Percentiles rank a stretch among this genome's conserved stretches.
Conservation (phyloP, 1,284 basidiomycete species). For the Mycena sp. region DNA sequence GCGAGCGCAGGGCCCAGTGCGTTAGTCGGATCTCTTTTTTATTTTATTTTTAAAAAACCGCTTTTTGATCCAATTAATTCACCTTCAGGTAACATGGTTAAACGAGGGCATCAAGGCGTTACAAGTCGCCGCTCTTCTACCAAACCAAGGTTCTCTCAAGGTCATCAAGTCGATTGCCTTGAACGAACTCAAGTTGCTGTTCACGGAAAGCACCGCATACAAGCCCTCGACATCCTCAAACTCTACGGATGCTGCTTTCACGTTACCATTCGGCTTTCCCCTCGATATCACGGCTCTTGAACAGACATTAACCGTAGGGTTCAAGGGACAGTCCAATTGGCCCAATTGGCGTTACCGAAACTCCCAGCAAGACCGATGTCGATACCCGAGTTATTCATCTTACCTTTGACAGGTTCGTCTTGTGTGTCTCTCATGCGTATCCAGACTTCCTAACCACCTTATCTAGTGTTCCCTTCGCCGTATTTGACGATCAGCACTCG, state of each 20-base stretch:
- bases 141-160: constrained; percentile 68
- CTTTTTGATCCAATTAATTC: not conserved
- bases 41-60: too few species aligned
- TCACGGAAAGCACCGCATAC: constrained; percentile 65
- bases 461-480: constrained; percentile 64
- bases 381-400: constrained; percentile 70
- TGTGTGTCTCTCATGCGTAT: not conserved
- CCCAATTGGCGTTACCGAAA: constrained; percentile 70
- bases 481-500: constrained; percentile 59
- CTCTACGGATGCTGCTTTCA: constrained; percentile 70
- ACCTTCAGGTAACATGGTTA: constrained; percentile 71
- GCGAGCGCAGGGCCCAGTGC: constrained; percentile 69
- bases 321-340: constrained; percentile 65
- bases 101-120: constrained; percentile 80
- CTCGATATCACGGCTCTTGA: constrained; percentile 71
- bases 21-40: constrained; percentile 49
- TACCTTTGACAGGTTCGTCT: constrained; percentile 57
- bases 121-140: constrained; percentile 68
- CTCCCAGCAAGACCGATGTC: constrained; percentile 71
- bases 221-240: constrained; percentile 68
- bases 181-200: constrained; percentile 71
- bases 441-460: not conserved
- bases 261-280: constrained; percentile 78
- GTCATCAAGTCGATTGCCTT: constrained; percentile 76
- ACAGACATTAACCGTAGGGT: constrained; percentile 69